These are phyloP conservation scores for Nakazawaea molendinolei DNA, from an alignment of 805 yeast genomes.

Conservation along the genomic window DNA sequence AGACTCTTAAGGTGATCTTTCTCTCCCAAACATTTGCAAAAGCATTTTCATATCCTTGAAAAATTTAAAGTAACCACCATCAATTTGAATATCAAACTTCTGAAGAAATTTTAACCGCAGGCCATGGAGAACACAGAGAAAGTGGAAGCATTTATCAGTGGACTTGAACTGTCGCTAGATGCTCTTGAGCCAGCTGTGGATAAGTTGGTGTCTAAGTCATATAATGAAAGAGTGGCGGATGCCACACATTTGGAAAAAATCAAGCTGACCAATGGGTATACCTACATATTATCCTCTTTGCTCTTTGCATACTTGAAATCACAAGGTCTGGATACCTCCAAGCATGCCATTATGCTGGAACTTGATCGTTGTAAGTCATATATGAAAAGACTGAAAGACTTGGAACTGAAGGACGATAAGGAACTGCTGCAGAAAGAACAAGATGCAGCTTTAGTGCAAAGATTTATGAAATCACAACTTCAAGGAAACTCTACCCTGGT, in stretches of 20 bases:
- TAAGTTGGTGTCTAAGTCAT: conserved; percentile 30
- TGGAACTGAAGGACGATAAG: conserved; percentile 21
- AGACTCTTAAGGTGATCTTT: too few species aligned
- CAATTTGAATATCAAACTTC: too few species aligned
- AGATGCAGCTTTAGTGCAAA: conserved; percentile 33
- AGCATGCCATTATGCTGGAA: conserved; percentile 63
- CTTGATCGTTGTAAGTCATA: conserved; percentile 60
- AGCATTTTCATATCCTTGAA: too few species aligned
- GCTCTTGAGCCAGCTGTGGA: conserved; percentile 28
- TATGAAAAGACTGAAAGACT: conserved; percentile 48
- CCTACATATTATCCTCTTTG: conserved; percentile 50
- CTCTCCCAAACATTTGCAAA: too few species aligned
- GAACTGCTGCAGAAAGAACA: conserved; percentile 12
- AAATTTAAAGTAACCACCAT: too few species aligned
- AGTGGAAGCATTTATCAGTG: conserved; percentile 31
- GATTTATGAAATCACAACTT: conserved; percentile 29
- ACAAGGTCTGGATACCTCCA: conserved; percentile 47
- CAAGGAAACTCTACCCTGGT: conserved; percentile 14
- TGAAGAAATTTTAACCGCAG: neutral
- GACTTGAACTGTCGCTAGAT: conserved; percentile 31
- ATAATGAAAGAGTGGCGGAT: conserved; percentile 29
- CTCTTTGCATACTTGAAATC: conserved; percentile 55
- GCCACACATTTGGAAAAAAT: conserved; percentile 23
- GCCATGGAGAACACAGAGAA: conserved; percentile 41
- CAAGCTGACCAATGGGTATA: conserved; percentile 27